phyloP scores from a whole-genome alignment of 768 basidiomycete species.

The Termitomyces sp. region DNA sequence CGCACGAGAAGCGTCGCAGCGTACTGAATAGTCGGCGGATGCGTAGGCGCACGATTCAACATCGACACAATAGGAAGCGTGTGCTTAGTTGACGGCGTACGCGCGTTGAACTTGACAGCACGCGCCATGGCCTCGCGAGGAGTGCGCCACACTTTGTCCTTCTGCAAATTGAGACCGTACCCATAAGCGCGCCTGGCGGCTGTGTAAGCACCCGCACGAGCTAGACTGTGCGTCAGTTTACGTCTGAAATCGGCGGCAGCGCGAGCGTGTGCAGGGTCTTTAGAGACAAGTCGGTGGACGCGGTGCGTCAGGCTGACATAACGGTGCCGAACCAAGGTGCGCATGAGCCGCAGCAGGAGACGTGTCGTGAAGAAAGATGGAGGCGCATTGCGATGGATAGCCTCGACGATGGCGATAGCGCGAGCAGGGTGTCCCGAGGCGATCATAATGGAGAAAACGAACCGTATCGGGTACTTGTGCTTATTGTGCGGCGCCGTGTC shows the following conservation, averaged over 20 bases:
- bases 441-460: slow-evolving; percentile 36
- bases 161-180: slow-evolving; percentile 5
- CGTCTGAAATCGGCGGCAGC: slow-evolving; percentile 25
- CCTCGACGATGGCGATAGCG: slow-evolving; percentile 35
- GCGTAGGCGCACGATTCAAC: slow-evolving; percentile 18
- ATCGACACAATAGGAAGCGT: slow-evolving; percentile 19
- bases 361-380: slow-evolving; percentile 35
- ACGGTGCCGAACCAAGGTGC: slow-evolving; percentile 34
- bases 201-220: slow-evolving; percentile 24
- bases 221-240: slow-evolving; percentile 24
- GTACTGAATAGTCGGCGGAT: slow-evolving; percentile 24
- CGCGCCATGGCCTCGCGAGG: slow-evolving; percentile 20
- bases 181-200: slow-evolving; percentile 20
- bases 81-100: slow-evolving; percentile 11
- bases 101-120: slow-evolving; percentile 20
- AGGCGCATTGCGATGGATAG: slow-evolving; percentile 24
- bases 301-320: slow-evolving; percentile 30
- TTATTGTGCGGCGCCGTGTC: slow-evolving; percentile 22
- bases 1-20: slow-evolving; percentile 35
- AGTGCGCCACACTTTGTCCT: slow-evolving; percentile 7
- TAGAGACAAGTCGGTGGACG: slow-evolving; percentile 20
- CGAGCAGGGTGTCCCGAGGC: slow-evolving; percentile 28
- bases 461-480: slow-evolving; percentile 42
- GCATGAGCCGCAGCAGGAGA: slow-evolving; percentile 34
- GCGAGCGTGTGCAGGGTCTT: slow-evolving; percentile 11